Evolutionary conservation across 2,329 filamentous ascomycete species (phyloP), one percentile per base, ranked within the genome.

Genomic region (Ophiostoma ulmi): DNA sequence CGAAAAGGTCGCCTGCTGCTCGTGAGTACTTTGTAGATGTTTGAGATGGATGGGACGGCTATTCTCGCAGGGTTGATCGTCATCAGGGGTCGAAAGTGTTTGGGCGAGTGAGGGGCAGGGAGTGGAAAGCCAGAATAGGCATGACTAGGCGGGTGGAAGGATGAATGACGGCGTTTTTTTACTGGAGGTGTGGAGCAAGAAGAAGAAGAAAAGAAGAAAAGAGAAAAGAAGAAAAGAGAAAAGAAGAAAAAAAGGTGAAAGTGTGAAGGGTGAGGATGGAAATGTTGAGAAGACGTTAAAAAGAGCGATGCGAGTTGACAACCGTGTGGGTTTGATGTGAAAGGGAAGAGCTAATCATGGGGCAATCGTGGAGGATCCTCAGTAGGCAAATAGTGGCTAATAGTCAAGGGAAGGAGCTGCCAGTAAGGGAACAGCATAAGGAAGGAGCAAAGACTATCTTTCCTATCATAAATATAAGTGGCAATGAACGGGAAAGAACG

Each of bases 1-100:
- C 26, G 13, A 35, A 63, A 26, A 52, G 26, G 58, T 20, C 17
- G n/a, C 4, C 26, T 63, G 26, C 14, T 58, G 52, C 52, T 58
- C 11, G 13, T 31, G 31, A 39, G 63, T 26, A 10, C 8, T 26
- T 3, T 61, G n/a, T 65, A 67, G 58, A 31, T 69, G 84, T 86
- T 85, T 86, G 84, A 85, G 80, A 80, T 83, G 83, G 78, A 84
- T 83, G 80, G 80, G 79, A 82, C 77, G 79, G 78, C 76, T 79
- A 80, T 81, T 80, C 79, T 77, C 75, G 77, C 75, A 77, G 78
- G 79, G 79, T 78, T 81, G 81, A 82, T 84, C 80, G 78, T 74
- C 82, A 73, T 69, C 81, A 77, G 75, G 81, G 77, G 72, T 75
- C 44, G 38, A 20, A 63, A 35, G 58, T 63, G 58, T 63, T 35